Base-by-base conservation (phyloP, 192 early-diverging fungal genomes). In the Umbelopsis ramanniana region DNA sequence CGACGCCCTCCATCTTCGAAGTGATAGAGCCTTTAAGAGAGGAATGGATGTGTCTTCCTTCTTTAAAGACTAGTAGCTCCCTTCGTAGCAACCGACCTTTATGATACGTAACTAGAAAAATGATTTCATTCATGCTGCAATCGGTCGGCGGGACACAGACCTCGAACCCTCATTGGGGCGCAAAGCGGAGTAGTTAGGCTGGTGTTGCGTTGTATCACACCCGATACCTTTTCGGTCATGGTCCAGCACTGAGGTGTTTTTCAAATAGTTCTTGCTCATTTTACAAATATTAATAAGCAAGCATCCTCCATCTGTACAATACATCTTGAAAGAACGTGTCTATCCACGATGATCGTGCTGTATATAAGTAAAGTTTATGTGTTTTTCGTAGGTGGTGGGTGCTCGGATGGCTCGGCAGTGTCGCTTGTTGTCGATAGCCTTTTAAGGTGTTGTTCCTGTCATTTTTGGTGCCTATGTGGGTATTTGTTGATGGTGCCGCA, bases 341-440 rank as follows among this genome's bases (percentile, higher is more conserved):
- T 29, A 1, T 29, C 3, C 29, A 29, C 3, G 3, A 29, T 2
- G 29, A 29, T 29, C 3, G 3, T 29, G 3, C 3, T 29, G 29
- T 29, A 29, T 3, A 29, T 29, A 37, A 5, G 26, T 1, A 35
- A 14, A 6, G 57, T 35, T 7, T 0, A 6, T 9, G 10, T 4
- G 57, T 11, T 37, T 60, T 14, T 33, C 33, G 26, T 17, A n/a
- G 33, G 17, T 35, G 26, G 26, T 35, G 26, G 6, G 57, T 37
- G 57, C 57, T 63, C 57, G 57, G 57, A 63, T 63, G 57, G 57
- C 57, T 63, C 57, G 57, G 57, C 17, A 37, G 57, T 63, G 12
- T 63, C 57, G 57, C 57, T 63, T 63, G 57, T 63, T 63, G 57
- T 63, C 57, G 35, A 63, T 63, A 63, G 57, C 57, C 57, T 63